phyloP scores from a whole-genome alignment of 345 rosid genomes.

The Corymbia maculata region DNA sequence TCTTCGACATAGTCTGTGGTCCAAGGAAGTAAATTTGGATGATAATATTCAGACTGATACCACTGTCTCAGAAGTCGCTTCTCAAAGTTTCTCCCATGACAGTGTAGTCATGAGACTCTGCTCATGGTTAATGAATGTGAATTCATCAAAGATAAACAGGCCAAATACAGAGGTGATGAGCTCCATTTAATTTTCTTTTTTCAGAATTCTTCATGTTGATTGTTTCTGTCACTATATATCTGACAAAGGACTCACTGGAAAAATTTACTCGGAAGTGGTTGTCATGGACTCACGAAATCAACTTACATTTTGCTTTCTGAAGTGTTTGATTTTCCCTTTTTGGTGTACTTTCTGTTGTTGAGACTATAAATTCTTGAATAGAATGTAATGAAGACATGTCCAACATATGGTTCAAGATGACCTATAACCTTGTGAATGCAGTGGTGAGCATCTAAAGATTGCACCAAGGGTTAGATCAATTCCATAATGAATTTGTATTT shows the following conservation, averaged over 20 bases:
- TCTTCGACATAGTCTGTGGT: constrained; percentile 60
- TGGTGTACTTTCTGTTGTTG: neutral
- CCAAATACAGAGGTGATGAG: neutral
- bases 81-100: constrained; percentile 58
- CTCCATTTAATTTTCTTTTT: neutral
- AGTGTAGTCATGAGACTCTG: constrained; percentile 60
- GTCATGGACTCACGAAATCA: neutral
- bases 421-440: neutral
- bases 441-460: neutral
- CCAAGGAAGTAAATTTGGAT: constrained; percentile 26
- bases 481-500: neutral
- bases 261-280: neutral
- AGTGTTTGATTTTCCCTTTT: neutral
- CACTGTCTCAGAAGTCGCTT: constrained; percentile 19
- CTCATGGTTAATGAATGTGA: constrained; percentile 42
- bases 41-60: constrained; percentile 13
- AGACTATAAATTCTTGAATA: neutral
- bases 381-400: neutral
- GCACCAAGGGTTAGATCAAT: neutral
- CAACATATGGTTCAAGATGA: neutral
- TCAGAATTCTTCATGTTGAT: neutral
- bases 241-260: neutral
- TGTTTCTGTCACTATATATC: neutral
- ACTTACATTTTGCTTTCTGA: neutral
- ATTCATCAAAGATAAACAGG: neutral